Evolutionary conservation across 371 early-diverging fungal species (phyloP).

Genomic region (Amoeboaphelidium occidentale): DNA sequence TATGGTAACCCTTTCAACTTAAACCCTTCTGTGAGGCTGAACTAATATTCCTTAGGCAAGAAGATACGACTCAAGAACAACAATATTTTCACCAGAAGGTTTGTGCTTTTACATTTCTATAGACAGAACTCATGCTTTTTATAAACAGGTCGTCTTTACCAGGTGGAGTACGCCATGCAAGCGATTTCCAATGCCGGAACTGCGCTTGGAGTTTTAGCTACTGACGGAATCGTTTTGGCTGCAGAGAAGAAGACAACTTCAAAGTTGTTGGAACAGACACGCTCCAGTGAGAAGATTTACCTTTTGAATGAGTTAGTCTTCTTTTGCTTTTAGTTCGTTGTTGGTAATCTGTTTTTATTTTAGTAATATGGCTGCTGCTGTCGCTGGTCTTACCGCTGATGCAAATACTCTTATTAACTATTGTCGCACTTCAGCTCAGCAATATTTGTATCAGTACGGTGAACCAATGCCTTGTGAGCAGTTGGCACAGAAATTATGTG

Average conservation of each 20-base stretch:
- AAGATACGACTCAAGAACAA: conserved; percentile 90
- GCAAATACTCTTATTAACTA: conserved; percentile 88
- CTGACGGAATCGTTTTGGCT: conserved; percentile 86
- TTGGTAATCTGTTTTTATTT: too few relatives aligned
- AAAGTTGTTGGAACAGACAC: conserved; percentile 59
- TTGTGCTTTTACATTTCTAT: conserved; percentile 3
- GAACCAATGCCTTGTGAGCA: conserved; percentile 77
- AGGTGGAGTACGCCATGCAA: conserved; percentile 99
- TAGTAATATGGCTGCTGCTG: conserved; percentile 74
- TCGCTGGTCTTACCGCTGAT: conserved; percentile 96
- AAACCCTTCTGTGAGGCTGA: too few relatives aligned
- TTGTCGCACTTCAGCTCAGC: conserved; percentile 67
- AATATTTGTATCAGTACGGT: conserved; percentile 59
- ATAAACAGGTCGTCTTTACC: conserved; percentile 76
- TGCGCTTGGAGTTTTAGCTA: conserved; percentile 69
- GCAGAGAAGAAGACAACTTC: conserved; percentile 90
- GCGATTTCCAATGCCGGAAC: conserved; percentile 96
- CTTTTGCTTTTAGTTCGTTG: background rate
- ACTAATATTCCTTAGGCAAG: too few relatives aligned
- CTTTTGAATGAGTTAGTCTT: conserved; percentile 59
- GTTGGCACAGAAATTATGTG: conserved; percentile 79
- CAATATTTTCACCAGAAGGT: conserved; percentile 97
- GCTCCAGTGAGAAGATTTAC: conserved; percentile 88
- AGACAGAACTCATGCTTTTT: background rate
- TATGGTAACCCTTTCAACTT: too few relatives aligned